Percentiles rank a stretch among this genome's conserved stretches.
Conservation (phyloP, 2,329 filamentous ascomycete genomes). For the Phoma sp. region DNA sequence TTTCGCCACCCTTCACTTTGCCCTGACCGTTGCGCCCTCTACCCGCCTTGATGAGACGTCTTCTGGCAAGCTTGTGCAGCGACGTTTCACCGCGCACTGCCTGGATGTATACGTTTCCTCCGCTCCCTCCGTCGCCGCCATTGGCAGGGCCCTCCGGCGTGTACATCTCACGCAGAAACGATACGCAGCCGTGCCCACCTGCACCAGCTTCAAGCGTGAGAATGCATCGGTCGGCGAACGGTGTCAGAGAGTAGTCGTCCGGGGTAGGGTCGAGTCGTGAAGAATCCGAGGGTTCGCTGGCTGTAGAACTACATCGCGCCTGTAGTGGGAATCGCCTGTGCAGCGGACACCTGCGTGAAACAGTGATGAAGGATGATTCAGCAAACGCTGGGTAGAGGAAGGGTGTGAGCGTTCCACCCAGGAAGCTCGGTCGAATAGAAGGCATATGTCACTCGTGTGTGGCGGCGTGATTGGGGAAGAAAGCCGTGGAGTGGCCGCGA, state of each 20-base stretch:
- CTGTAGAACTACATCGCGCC: slow-evolving; percentile 40
- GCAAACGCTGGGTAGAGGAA: slow-evolving; percentile 55
- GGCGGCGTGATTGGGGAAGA: background rate
- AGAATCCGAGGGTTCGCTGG: slow-evolving; percentile 16
- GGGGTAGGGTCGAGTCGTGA: slow-evolving; percentile 74
- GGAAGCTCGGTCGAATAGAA: slow-evolving; percentile 34
- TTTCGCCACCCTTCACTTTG: slow-evolving; percentile 73
- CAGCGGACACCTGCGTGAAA: slow-evolving; percentile 26
- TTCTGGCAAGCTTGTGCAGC: slow-evolving; percentile 85
- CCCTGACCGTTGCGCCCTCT: slow-evolving; percentile 81
- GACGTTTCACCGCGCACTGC: slow-evolving; percentile 90
- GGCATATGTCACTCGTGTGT: slow-evolving; percentile 35
- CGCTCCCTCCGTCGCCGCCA: slow-evolving; percentile 90
- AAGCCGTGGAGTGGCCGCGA: slow-evolving; percentile 1
- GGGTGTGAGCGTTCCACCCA: slow-evolving; percentile 50
- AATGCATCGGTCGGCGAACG: slow-evolving; percentile 85
- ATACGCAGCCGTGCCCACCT: slow-evolving; percentile 92
- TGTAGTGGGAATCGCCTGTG: slow-evolving; percentile 20
- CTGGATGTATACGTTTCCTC: slow-evolving; percentile 93
- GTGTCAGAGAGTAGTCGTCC: slow-evolving; percentile 80
- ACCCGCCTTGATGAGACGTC: slow-evolving; percentile 75
- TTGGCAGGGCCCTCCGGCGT: slow-evolving; percentile 89
- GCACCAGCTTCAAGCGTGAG: slow-evolving; percentile 78
- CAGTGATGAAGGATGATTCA: slow-evolving; percentile 30
- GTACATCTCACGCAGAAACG: slow-evolving; percentile 91